Percentiles rank a stretch among this genome's conserved stretches.
phyloP scores from a whole-genome alignment of 306 rosid species.

The Inga oerstediana region DNA sequence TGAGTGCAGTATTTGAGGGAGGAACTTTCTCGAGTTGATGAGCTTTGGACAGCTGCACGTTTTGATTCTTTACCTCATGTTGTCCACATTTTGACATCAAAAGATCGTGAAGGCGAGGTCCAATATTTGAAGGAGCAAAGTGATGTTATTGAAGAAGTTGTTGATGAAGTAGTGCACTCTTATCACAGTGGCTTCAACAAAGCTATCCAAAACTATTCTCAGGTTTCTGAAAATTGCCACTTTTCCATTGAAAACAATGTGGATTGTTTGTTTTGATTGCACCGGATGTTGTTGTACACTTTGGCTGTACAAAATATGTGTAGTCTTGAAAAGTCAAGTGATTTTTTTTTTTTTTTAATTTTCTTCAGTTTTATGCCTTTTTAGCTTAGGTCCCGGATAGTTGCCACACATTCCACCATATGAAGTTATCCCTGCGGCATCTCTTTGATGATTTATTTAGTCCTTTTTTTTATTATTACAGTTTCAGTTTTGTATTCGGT shows the following conservation, averaged over 20 bases:
- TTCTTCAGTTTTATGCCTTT: conserved; percentile 1
- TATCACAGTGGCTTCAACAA: conserved; percentile 96
- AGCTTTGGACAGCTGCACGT: conserved; percentile 92
- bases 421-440: conserved; percentile 2
- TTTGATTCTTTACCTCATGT: conserved; percentile 99
- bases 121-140: conserved; percentile 92
- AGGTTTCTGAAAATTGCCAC: conserved; percentile 57
- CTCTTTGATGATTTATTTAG: not conserved
- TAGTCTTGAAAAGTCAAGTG: conserved; percentile 14
- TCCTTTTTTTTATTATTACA: not conserved
- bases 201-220: conserved; percentile 99
- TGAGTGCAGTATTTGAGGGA: conserved; percentile 82
- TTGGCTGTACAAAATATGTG: not conserved
- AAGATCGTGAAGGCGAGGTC: conserved; percentile 88
- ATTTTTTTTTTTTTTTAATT: not conserved
- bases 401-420: conserved; percentile 21
- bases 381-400: conserved; percentile 9
- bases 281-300: not conserved
- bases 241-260: conserved; percentile 5
- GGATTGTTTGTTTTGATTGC: not conserved
- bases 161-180: conserved; percentile 98
- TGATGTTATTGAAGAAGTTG: conserved; percentile 94
- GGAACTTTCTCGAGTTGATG: conserved; percentile 77
- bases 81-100: conserved; percentile 96
- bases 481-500: conserved; percentile 1